phyloP scores from a whole-genome alignment of 495 filamentous ascomycete species.

The Penicillium lividum region DNA sequence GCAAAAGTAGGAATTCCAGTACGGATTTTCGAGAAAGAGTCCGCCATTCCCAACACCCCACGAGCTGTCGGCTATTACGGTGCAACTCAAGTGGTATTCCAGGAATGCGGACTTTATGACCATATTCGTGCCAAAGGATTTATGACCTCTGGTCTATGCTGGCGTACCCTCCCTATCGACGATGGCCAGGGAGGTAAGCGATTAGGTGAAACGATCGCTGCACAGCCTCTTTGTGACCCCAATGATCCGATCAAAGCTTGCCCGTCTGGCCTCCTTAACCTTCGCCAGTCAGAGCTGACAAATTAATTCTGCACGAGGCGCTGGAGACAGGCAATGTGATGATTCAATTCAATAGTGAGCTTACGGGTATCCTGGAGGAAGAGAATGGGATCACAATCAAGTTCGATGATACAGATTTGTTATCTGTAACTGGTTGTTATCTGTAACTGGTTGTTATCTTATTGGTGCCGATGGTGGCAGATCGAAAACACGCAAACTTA shows the following conservation, averaged over 20 bases:
- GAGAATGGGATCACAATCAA: background rate
- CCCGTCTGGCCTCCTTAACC: background rate
- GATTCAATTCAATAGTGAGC: background rate
- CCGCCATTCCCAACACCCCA: background rate
- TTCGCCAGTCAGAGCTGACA: background rate
- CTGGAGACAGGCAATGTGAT: background rate
- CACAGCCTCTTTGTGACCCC: background rate
- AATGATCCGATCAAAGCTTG: background rate
- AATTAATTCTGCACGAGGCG: background rate
- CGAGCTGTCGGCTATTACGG: background rate
- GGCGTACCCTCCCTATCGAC: background rate
- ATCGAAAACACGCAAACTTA: background rate
- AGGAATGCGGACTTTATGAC: background rate
- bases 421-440: background rate
- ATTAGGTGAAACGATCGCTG: background rate
- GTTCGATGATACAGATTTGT: background rate
- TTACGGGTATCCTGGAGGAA: background rate
- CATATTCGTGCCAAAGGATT: background rate
- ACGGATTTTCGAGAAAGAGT: background rate
- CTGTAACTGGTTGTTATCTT: background rate
- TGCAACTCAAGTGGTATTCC: background rate
- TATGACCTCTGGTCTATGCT: background rate
- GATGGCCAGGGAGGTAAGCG: background rate
- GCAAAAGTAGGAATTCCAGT: background rate
- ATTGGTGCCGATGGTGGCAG: conserved; percentile 2